Percentiles rank a stretch among this genome's conserved stretches.
These are phyloP conservation scores for Suillus decipiens DNA, from an alignment of 768 basidiomycete species.

Conservation along the genomic window DNA sequence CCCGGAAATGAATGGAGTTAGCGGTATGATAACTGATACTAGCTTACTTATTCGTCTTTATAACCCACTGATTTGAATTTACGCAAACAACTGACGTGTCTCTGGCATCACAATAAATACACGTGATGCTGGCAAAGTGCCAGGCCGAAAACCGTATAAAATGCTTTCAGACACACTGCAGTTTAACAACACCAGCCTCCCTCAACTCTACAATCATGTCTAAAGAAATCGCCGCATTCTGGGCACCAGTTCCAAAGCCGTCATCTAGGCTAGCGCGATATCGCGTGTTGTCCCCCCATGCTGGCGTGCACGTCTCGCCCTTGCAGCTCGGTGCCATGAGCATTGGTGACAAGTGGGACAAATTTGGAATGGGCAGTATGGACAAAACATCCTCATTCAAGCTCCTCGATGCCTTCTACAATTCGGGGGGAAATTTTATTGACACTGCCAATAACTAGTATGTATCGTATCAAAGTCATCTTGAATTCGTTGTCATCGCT, in stretches of 20 bases:
- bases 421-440: not conserved
- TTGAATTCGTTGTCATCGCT: not conserved
- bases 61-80: too few species aligned
- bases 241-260: not conserved
- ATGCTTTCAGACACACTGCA: not conserved
- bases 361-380: not conserved
- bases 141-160: not conserved
- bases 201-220: not conserved
- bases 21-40: too few species aligned
- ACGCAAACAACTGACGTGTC: not conserved
- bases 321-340: conserved; percentile 1
- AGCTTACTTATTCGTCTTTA: too few species aligned
- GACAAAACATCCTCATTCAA: not conserved
- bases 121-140: not conserved
- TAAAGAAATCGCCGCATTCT: not conserved
- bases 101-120: not conserved
- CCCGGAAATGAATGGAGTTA: too few species aligned
- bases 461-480: not conserved
- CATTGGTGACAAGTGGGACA: not conserved
- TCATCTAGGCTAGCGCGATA: not conserved
- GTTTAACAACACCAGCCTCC: not conserved
- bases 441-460: not conserved
- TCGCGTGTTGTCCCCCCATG: not conserved
- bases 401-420: not conserved
- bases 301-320: not conserved